Base-by-base conservation (phyloP, 2,329 filamentous ascomycete genomes). In the Rhynchosporium secalis region DNA sequence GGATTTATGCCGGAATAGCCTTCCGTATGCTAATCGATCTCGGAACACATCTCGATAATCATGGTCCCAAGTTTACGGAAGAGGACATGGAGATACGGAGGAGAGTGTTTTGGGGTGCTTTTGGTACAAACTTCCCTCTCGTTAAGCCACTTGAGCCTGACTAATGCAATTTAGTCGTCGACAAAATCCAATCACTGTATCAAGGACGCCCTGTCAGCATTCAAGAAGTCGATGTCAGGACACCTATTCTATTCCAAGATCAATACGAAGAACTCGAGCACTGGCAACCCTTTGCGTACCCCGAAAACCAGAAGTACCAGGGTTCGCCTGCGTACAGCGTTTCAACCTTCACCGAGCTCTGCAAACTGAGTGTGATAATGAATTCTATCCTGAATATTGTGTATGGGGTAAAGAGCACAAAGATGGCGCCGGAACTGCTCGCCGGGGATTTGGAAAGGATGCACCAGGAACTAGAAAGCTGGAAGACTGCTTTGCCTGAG, bases 1-100 rank as follows among this genome's bases (percentile, higher is more conserved):
- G 84, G 84, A 67, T 85, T 4, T 86, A 86, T 63, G 78, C 81
- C 57, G 83, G 83, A 1, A 77, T 82, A 65, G 83, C 83, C 0
- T 83, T 85, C 62, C 76, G 80, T 6, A 80, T 85, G 75, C 75
- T 85, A 36, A 78, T 81, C 58, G 83, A 86, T 67, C 68, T 86
- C 8, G 82, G 83, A 0, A 77, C 85, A 65, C 81, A 83, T 65
- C 75, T 81, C 20, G 78, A 77, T 66, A 72, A 67, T 10, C 67
- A 70, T 41, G 57, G 65, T 72, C 54, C 40, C 2, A 59, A 48
- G 38, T 26, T 46, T 13, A 43, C 59, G 61, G 72, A 46, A 69
- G 73, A 75, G 52, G 71, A 74, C 10, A 56, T 75, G 3, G 74
- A 76, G 61, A 71, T 73, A 8, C 57, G 71, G 10, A 64, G 73